These are phyloP conservation scores for Castanea crenata DNA, from an alignment of 306 rosid species.

Conservation along the genomic window DNA sequence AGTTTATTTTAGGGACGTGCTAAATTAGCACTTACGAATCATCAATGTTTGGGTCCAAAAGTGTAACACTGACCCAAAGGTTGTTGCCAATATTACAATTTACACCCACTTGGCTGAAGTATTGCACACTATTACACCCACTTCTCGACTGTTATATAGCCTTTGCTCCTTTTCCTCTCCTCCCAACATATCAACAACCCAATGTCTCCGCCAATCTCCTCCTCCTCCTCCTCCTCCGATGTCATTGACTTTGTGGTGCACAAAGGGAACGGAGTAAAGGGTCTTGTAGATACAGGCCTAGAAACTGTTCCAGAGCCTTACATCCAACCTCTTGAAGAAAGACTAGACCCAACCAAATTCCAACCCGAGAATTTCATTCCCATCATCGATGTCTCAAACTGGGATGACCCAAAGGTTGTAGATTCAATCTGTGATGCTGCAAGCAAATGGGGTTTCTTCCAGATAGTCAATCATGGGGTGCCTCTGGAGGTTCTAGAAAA, in stretches of 20 bases:
- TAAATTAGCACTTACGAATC: too few relatives aligned
- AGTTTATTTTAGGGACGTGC: too few relatives aligned
- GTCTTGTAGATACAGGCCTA: slow-evolving; percentile 32
- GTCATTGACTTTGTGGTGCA: slow-evolving; percentile 36
- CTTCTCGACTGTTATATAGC: not conserved
- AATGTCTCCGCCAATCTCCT: not conserved
- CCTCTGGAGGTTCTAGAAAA: slow-evolving; percentile 28
- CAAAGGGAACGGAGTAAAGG: slow-evolving; percentile 41
- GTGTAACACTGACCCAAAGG: not conserved
- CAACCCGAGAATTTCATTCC: slow-evolving; percentile 26
- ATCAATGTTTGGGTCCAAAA: too few relatives aligned
- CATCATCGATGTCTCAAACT: slow-evolving; percentile 41
- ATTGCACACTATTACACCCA: not conserved
- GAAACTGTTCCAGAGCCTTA: slow-evolving; percentile 30
- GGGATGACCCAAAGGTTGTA: slow-evolving; percentile 34
- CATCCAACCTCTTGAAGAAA: slow-evolving; percentile 30
- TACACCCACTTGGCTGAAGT: not conserved
- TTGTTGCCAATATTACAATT: too few relatives aligned
- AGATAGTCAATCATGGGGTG: slow-evolving; percentile 40
- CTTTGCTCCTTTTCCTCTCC: too few relatives aligned
- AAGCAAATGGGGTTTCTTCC: slow-evolving; percentile 48
- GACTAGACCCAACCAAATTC: slow-evolving; percentile 27
- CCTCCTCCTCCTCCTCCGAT: slow-evolving; percentile 23
- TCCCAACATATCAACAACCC: not conserved
- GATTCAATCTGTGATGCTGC: slow-evolving; percentile 36